phyloP scores from a whole-genome alignment of 305 asterid species.

The Fraxinus angustifolia region DNA sequence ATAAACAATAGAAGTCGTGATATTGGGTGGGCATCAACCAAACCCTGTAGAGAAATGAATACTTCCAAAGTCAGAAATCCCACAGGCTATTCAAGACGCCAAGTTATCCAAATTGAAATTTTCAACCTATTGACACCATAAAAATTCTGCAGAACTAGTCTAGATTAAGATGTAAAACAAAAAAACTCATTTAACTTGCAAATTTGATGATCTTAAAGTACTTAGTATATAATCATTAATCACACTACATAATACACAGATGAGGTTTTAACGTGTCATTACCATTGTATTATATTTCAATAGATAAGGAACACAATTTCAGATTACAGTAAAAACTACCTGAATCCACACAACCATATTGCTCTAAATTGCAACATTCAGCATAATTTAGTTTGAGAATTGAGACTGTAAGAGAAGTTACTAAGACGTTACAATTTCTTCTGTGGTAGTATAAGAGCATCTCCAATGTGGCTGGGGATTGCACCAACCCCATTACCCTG shows the following conservation, averaged over 20 bases:
- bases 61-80: conserved; percentile 23
- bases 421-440: neutral
- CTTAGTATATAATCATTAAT: neutral
- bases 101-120: neutral
- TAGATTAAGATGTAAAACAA: neutral
- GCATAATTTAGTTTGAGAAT: neutral
- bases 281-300: neutral
- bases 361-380: neutral
- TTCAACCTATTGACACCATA: neutral
- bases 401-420: neutral
- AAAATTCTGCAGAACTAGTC: neutral
- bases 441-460: neutral
- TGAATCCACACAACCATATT: neutral
- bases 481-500: neutral
- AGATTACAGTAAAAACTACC: neutral
- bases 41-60: conserved; percentile 48
- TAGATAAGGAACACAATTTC: neutral
- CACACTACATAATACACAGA: neutral
- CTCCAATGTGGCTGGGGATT: neutral
- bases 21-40: conserved; percentile 38
- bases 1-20: conserved; percentile 18
- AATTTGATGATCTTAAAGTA: neutral
- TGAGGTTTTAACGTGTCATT: neutral
- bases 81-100: neutral
- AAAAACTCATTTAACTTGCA: neutral